Evolutionary conservation across 495 filamentous ascomycete genomes (phyloP).

Genomic region (Penicillium longicatenatum): DNA sequence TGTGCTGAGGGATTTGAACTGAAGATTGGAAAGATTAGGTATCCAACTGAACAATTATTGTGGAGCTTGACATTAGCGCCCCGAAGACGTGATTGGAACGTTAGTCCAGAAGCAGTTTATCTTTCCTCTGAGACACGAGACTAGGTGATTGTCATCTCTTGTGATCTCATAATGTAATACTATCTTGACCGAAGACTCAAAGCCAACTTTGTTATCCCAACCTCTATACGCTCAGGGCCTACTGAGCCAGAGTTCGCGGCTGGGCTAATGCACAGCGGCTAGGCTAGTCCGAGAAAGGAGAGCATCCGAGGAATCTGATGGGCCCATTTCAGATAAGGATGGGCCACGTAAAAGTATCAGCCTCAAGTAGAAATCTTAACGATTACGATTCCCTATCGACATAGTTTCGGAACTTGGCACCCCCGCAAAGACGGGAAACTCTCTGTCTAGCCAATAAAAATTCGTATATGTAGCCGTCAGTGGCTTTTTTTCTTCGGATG

Average conservation of each 20-base stretch:
- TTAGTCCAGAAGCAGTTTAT: not conserved
- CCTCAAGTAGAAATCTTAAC: not conserved
- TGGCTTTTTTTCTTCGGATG: not conserved
- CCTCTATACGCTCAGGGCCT: not conserved
- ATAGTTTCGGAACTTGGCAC: not conserved
- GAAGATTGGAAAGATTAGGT: not conserved
- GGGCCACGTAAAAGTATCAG: not conserved
- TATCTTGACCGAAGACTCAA: not conserved
- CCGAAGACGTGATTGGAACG: not conserved
- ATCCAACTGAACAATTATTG: not conserved
- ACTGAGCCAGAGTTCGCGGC: not conserved
- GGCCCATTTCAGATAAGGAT: not conserved
- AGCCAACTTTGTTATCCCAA: not conserved
- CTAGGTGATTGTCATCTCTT: not conserved
- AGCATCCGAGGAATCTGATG: not conserved
- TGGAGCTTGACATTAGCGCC: too few species aligned
- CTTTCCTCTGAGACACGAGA: not conserved
- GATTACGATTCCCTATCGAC: not conserved
- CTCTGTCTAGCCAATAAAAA: not conserved
- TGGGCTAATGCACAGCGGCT: constrained; percentile 15
- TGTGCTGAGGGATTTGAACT: not conserved
- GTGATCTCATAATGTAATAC: not conserved
- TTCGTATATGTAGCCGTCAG: not conserved
- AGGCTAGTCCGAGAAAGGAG: constrained; percentile 10
- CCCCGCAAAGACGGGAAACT: not conserved